A percentile compares a stretch with the other conserved stretches of the same genome.
Evolutionary conservation across 2,329 filamentous ascomycete species (phyloP).

Genomic region (Bipolaris gigantea): DNA sequence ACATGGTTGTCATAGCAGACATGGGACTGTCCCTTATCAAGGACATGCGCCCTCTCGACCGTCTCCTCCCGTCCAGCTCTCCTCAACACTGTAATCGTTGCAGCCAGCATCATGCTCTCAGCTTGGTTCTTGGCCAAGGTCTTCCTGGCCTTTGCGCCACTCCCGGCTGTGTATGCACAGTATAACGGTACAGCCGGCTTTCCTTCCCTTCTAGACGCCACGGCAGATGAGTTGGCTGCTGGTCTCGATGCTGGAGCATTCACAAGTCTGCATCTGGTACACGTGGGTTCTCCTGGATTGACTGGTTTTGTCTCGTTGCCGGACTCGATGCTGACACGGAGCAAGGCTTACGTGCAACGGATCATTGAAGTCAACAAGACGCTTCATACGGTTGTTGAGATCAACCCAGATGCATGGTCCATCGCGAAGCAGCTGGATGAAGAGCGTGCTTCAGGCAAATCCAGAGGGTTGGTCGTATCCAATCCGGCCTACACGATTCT

Average conservation of each 20-base stretch:
- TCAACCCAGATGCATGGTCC: constrained; percentile 58
- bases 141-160: constrained; percentile 25
- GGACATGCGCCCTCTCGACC: background rate
- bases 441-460: constrained; percentile 52
- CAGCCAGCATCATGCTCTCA: constrained; percentile 25
- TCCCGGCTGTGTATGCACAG: constrained; percentile 20
- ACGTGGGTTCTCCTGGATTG: constrained; percentile 12
- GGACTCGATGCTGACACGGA: constrained; percentile 3
- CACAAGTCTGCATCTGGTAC: constrained; percentile 60
- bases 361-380: constrained; percentile 58
- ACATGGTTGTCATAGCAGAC: constrained; percentile 22
- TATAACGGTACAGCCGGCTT: constrained; percentile 13
- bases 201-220: constrained; percentile 54
- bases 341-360: constrained; percentile 54
- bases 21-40: background rate
- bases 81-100: background rate
- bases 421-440: constrained; percentile 55
- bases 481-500: background rate
- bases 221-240: constrained; percentile 53
- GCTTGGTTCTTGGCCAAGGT: constrained; percentile 19
- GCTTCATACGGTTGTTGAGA: constrained; percentile 56
- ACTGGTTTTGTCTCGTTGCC: background rate
- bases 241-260: constrained; percentile 56
- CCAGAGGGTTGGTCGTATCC: constrained; percentile 47
- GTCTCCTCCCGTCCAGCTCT: background rate